These are phyloP conservation scores for Solanum infundibuliforme DNA, from an alignment of 257 asterid species.

Conservation along the genomic window DNA sequence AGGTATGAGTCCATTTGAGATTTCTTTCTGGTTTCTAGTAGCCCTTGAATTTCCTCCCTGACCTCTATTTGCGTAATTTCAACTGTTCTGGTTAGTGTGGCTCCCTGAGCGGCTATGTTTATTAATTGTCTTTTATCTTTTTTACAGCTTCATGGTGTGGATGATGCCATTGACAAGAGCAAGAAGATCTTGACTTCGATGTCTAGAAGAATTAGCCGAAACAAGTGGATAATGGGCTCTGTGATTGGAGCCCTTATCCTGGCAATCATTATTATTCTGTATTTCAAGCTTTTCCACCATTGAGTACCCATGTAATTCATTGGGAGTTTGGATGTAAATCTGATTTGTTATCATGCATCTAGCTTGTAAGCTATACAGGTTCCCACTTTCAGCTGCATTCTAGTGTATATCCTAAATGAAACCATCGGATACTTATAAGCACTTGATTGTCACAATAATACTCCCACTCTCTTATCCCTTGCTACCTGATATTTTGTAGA, in stretches of 20 bases:
- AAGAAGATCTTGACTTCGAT: slow-evolving; percentile 75
- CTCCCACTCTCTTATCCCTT: not conserved
- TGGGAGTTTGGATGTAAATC: not conserved
- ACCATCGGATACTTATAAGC: not conserved
- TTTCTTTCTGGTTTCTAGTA: not conserved
- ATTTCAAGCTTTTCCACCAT: slow-evolving; percentile 52
- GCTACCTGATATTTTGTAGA: not conserved
- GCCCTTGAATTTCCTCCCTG: not conserved
- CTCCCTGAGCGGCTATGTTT: not conserved
- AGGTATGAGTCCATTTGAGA: slow-evolving; percentile 25
- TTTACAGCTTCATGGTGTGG: slow-evolving; percentile 87
- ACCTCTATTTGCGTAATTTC: not conserved
- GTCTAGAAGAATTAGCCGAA: slow-evolving; percentile 76
- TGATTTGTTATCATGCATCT: not conserved
- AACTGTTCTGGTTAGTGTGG: not conserved
- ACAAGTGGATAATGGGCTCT: slow-evolving; percentile 79
- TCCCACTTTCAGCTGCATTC: not conserved
- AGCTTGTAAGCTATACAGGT: not conserved
- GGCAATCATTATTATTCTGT: slow-evolving; percentile 61
- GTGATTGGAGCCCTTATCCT: slow-evolving; percentile 61
- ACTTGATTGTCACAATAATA: not conserved
- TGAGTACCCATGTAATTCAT: not conserved
- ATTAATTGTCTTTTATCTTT: not conserved
- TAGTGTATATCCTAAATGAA: not conserved
- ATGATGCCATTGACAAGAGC: slow-evolving; percentile 83